These are phyloP conservation scores for Mucor circinelloides DNA, from an alignment of 371 early-diverging fungal species.

Conservation along the genomic window DNA sequence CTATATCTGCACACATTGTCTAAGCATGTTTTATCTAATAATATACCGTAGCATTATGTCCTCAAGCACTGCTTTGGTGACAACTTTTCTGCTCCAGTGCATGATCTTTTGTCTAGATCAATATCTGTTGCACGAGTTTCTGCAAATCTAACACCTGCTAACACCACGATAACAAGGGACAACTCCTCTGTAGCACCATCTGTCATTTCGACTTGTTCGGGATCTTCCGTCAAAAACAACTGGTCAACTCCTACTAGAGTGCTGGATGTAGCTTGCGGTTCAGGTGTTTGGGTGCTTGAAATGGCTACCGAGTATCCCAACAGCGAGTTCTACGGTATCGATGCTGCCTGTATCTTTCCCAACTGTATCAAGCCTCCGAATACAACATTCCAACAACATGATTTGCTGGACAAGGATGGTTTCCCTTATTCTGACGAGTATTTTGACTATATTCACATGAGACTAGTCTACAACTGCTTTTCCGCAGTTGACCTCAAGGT, in stretches of 20 bases:
- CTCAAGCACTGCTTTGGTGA: slow-evolving; percentile 42
- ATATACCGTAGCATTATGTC: slow-evolving; percentile 38
- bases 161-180: not conserved
- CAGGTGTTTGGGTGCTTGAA: slow-evolving; percentile 47
- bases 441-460: slow-evolving; percentile 63
- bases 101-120: slow-evolving; percentile 18
- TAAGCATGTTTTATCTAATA: not conserved
- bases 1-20: not conserved
- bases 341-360: slow-evolving; percentile 51
- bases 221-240: not conserved
- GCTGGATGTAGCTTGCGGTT: slow-evolving; percentile 49
- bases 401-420: slow-evolving; percentile 44
- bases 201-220: not conserved
- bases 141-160: not conserved
- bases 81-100: slow-evolving; percentile 41
- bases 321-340: slow-evolving; percentile 57
- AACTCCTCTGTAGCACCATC: slow-evolving; percentile 10
- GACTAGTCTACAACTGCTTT: slow-evolving; percentile 43
- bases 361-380: slow-evolving; percentile 55
- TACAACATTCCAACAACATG: slow-evolving; percentile 47
- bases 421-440: slow-evolving; percentile 54
- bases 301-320: slow-evolving; percentile 56
- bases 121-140: slow-evolving; percentile 26
- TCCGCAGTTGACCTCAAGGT: slow-evolving; percentile 34
- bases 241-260: slow-evolving; percentile 30